Conservation (phyloP, 2,329 filamentous ascomycete species). For the Cladophialophora immunda region DNA sequence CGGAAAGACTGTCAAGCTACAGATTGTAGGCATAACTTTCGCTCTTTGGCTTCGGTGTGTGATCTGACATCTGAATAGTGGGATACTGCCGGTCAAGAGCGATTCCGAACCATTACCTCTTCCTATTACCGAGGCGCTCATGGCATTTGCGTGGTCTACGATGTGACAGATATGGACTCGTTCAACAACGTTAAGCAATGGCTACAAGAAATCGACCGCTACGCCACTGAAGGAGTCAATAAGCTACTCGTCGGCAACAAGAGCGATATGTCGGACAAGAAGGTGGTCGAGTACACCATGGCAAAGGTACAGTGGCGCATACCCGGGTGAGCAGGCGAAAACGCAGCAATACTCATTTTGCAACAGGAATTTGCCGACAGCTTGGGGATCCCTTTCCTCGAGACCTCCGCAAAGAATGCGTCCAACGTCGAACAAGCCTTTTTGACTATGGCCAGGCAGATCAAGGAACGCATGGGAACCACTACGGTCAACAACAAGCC, state of each 20-base stretch:
- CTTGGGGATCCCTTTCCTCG: constrained; percentile 97
- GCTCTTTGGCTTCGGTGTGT: constrained; percentile 40
- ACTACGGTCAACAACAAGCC: constrained; percentile 97
- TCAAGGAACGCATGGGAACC: constrained; percentile 99
- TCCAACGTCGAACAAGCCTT: constrained; percentile 99
- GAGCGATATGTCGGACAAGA: constrained; percentile 99
- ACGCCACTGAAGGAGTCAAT: constrained; percentile 99
- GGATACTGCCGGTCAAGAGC: constrained; percentile 99
- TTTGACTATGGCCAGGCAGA: constrained; percentile 99
- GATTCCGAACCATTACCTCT: constrained; percentile 99
- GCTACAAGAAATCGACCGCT: constrained; percentile 99
- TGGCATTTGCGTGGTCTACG: constrained; percentile 99
- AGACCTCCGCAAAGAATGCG: constrained; percentile 99
- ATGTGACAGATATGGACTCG: constrained; percentile 99
- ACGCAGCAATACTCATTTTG: constrained; percentile 22
- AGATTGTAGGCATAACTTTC: constrained; percentile 76
- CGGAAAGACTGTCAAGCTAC: constrained; percentile 99
- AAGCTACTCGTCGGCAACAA: constrained; percentile 99
- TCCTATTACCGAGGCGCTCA: constrained; percentile 99
- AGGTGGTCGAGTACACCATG: constrained; percentile 99
- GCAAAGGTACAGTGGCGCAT: constrained; percentile 78
- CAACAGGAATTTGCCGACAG: constrained; percentile 95
- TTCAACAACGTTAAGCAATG: constrained; percentile 99
- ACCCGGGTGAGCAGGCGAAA: background rate
- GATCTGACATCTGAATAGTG: constrained; percentile 67